A percentile compares a stretch with the other conserved stretches of the same genome.
These are phyloP conservation scores for Amaranthus palmeri DNA, from an alignment of 148 eudicot genomes.

Conservation along the genomic window DNA sequence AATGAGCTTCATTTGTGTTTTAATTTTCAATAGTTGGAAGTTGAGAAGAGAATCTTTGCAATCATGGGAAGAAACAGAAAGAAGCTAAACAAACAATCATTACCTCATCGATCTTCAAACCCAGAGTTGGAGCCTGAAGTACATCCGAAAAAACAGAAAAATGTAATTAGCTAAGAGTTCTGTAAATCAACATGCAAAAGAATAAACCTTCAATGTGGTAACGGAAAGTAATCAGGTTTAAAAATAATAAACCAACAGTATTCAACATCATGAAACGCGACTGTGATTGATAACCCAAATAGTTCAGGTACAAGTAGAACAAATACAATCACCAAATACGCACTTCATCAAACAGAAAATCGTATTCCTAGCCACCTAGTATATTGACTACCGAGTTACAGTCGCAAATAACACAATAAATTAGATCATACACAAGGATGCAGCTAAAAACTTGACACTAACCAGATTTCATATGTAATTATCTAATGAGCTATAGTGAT, in stretches of 20 bases:
- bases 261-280: neutral
- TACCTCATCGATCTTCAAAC: conserved; percentile 81
- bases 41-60: neutral
- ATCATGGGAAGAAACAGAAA: neutral
- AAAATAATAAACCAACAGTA: neutral
- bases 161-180: neutral
- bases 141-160: conserved; percentile 8
- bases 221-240: neutral
- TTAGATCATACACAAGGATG: neutral
- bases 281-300: neutral
- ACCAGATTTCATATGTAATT: neutral
- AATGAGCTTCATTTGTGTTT: neutral
- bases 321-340: neutral
- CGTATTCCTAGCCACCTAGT: neutral
- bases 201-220: neutral
- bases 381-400: neutral
- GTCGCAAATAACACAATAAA: neutral
- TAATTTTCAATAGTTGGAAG: neutral
- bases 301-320: neutral
- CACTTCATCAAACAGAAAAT: neutral
- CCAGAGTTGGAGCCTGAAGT: conserved; percentile 62
- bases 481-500: neutral
- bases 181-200: neutral
- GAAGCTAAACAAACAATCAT: conserved; percentile 2
- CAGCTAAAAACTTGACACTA: neutral